phyloP scores from a whole-genome alignment of 495 filamentous ascomycete genomes.

The Penicillium egyptiacum region DNA sequence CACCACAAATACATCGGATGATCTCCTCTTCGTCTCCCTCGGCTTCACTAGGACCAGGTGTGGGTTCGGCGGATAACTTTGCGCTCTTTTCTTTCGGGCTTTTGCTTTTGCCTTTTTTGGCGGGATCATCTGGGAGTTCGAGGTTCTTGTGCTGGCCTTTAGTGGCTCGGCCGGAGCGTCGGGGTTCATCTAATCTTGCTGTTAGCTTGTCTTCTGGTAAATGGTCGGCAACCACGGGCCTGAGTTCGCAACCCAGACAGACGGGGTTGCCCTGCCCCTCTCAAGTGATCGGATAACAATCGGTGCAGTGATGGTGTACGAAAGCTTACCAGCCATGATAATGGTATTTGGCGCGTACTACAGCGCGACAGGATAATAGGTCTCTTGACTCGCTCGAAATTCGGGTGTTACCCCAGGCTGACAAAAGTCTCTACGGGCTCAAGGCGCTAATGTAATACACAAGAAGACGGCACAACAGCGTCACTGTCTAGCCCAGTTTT shows the following conservation, averaged over 20 bases:
- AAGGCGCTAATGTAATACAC: conserved; percentile 47
- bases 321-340: conserved; percentile 52
- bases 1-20: conserved; percentile 92
- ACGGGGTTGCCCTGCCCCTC: conserved; percentile 8
- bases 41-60: conserved; percentile 59
- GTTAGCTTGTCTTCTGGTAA: conserved; percentile 34
- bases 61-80: conserved; percentile 49
- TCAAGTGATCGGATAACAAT: conserved; percentile 8
- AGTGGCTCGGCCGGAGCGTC: conserved; percentile 90
- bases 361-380: conserved; percentile 31
- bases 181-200: conserved; percentile 67
- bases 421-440: conserved; percentile 44
- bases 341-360: conserved; percentile 37
- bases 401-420: conserved; percentile 34
- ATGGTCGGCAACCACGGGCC: neutral
- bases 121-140: conserved; percentile 61
- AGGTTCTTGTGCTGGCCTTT: conserved; percentile 93
- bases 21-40: conserved; percentile 60
- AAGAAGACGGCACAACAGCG: conserved; percentile 37
- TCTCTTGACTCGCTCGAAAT: conserved; percentile 19
- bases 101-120: conserved; percentile 64
- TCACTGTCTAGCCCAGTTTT: conserved; percentile 38
- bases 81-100: conserved; percentile 52
- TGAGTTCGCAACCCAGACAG: neutral
- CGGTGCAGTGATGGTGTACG: conserved; percentile 29